A percentile compares a stretch with the other conserved stretches of the same genome.
Conservation (phyloP, 1,284 basidiomycete species). For the Peniophora sp. region DNA sequence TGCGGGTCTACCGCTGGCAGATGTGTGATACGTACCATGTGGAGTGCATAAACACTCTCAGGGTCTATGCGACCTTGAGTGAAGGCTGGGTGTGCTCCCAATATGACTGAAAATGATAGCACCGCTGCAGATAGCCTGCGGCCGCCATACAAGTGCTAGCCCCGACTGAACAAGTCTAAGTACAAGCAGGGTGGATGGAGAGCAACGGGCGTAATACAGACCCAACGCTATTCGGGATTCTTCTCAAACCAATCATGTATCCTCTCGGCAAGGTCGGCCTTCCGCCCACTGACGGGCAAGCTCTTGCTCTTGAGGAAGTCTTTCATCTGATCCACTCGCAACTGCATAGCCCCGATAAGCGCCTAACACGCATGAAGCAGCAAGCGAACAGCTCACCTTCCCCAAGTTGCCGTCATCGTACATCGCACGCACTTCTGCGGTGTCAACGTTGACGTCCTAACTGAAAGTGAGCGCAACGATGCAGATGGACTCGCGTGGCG, state of each 20-base stretch:
- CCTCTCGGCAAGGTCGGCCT: constrained; percentile 60
- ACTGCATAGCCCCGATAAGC: constrained; percentile 30
- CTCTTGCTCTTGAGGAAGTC: constrained; percentile 64
- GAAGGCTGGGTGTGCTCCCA: no score
- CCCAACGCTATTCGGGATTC: constrained; percentile 21
- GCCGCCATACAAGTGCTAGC: no score
- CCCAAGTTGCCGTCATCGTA: constrained; percentile 49
- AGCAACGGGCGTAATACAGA: no score
- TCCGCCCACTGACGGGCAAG: constrained; percentile 53
- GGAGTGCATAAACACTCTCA: no score
- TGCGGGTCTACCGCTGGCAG: no score
- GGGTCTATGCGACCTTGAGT: no score
- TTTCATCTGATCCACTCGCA: constrained; percentile 75
- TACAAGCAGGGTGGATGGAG: no score
- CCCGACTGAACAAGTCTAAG: no score
- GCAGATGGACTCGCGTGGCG: background rate
- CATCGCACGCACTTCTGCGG: constrained; percentile 57
- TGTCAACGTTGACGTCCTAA: constrained; percentile 52
- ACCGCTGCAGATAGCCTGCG: no score
- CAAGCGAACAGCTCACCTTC: constrained; percentile 44
- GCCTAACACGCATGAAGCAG: constrained; percentile 7
- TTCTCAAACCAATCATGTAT: constrained; percentile 51
- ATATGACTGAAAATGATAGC: no score
- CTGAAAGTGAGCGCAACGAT: background rate
- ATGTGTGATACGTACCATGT: no score